Evolutionary conservation across 2,329 filamentous ascomycete genomes (phyloP).

Genomic region (Aphanoascus verrucosus): DNA sequence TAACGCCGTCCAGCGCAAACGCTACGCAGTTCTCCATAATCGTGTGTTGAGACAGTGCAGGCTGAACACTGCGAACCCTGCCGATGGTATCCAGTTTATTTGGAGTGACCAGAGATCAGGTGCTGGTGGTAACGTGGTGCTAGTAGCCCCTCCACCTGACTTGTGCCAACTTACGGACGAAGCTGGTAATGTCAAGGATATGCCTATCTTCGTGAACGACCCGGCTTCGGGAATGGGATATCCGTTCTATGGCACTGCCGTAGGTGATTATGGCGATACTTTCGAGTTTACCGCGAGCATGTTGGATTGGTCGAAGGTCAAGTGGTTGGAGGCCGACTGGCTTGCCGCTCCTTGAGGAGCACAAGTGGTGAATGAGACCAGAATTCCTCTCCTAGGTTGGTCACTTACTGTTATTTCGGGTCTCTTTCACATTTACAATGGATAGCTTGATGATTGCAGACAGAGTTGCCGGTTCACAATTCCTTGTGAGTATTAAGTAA

Average conservation of each 20-base stretch:
- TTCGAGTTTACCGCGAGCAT: background rate
- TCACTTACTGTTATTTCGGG: background rate
- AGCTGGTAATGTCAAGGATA: conserved; percentile 5
- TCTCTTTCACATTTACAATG: background rate
- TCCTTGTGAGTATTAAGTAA: too few relatives aligned
- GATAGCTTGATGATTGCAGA: too few relatives aligned
- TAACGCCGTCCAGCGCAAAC: conserved; percentile 3
- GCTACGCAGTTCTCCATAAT: conserved; percentile 3
- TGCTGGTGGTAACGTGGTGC: conserved; percentile 4
- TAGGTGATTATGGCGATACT: background rate
- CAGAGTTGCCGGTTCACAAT: too few relatives aligned
- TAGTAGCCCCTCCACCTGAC: conserved; percentile 2
- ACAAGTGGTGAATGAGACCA: background rate
- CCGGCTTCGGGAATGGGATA: conserved; percentile 6
- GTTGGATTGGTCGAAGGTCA: conserved; percentile 4
- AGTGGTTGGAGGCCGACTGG: conserved; percentile 5
- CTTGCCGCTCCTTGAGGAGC: background rate
- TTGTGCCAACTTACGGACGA: conserved; percentile 1
- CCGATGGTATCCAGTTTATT: background rate
- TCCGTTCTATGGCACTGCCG: conserved; percentile 2
- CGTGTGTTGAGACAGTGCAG: background rate
- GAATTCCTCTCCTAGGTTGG: background rate
- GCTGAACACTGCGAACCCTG: background rate
- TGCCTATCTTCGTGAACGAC: conserved; percentile 7
- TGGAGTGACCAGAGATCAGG: conserved; percentile 3